Evolutionary conservation across 768 basidiomycete species (phyloP), one percentile per base, ranked within the genome.

Genomic region (Amanita fuliginea): DNA sequence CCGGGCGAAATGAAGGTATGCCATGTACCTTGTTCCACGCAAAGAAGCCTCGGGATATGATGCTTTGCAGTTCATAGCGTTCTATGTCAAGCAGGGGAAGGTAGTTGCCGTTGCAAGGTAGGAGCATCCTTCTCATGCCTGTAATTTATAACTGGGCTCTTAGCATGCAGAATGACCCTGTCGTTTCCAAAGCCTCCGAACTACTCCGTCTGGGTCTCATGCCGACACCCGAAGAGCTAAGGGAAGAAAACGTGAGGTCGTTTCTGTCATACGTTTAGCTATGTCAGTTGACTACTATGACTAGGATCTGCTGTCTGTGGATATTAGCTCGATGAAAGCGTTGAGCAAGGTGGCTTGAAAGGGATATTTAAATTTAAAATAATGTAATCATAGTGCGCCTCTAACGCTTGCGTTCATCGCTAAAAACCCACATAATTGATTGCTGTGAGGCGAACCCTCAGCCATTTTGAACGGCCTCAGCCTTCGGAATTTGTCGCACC

Each of bases 141-240:
- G 18, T 6, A 13, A 18, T 18, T 41, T 9, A 21, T 10, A 19
- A 36, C 6, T 8, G 34, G 9, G 21, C 46, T 28, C 54, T 13
- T 47, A 84, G 82, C 56, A 90, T 90, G 85, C 81, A 83, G 62
- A 78, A 78, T 50, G 89, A 91, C 57, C 89, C 89, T 1, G 74
- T 88, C 28, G 85, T 91, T 26, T 73, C 76, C 50, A 83, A 85
- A 64, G 78, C 83, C 1, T 80, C 84, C 7, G 88, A 93, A 63
- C 68, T 96, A 26, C 62, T 94, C 55, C 72, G 86, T 42, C 63
- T 92, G 33, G 83, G 78, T 10, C 68, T 84, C 54, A 93, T 94
- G 89, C 90, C 89, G 7, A 74, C 80, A 4, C 71, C 81, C 4
- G 71, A 78, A 6, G 86, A 90, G 59, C 64, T 96, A 58, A 79